Percentiles rank a stretch among this genome's conserved stretches.
Conservation (phyloP, 148 eudicot species). For the Heliosperma pusillum region DNA sequence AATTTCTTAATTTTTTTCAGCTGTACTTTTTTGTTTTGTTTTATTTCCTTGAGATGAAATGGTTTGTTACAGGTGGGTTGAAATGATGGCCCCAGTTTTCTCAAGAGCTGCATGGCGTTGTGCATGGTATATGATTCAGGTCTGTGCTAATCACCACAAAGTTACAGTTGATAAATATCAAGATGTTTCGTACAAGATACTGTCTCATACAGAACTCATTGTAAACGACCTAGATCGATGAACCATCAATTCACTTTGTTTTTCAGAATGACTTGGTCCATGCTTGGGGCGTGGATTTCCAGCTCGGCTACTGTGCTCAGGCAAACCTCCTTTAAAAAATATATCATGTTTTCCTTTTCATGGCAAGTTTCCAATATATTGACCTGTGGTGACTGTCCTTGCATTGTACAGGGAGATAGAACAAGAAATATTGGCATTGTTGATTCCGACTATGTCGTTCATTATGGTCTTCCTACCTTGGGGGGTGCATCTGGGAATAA, state of each 20-base stretch:
- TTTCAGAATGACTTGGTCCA: constrained; percentile 63
- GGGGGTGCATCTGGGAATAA: constrained; percentile 39
- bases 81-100: constrained; percentile 82
- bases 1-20: background rate
- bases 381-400: constrained; percentile 2
- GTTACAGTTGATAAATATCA: no score
- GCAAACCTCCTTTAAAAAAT: constrained; percentile 16
- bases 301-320: constrained; percentile 72
- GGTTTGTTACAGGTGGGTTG: constrained; percentile 47
- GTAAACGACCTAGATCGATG: background rate
- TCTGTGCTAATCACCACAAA: constrained; percentile 11
- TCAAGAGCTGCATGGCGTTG: constrained; percentile 68
- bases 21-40: background rate
- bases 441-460: constrained; percentile 60
- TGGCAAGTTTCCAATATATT: background rate
- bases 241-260: constrained; percentile 3
- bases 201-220: background rate
- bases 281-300: constrained; percentile 69
- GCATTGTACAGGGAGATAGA: constrained; percentile 42
- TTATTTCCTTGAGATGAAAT: background rate
- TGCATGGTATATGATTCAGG: constrained; percentile 72
- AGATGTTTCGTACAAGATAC: background rate
- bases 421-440: constrained; percentile 54
- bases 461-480: constrained; percentile 57
- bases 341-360: background rate